phyloP scores from a whole-genome alignment of 2,329 filamentous ascomycete species.

The Cordyceps javanica region DNA sequence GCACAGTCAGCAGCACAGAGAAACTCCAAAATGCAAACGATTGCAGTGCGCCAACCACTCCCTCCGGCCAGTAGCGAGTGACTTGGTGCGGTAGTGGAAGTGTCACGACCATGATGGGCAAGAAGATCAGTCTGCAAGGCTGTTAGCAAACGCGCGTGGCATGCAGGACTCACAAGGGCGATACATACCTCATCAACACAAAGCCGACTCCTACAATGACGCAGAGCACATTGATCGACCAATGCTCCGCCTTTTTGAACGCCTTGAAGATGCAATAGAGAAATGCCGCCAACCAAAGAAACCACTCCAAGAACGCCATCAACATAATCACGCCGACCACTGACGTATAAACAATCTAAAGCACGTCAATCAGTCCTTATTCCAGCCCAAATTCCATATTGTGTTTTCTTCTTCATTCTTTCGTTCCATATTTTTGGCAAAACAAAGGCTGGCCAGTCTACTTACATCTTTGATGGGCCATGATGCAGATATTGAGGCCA shows the following conservation, averaged over 20 bases:
- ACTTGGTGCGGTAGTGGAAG: slow-evolving; percentile 72
- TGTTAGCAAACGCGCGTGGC: slow-evolving; percentile 12
- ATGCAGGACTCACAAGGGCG: background rate
- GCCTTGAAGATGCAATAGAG: slow-evolving; percentile 86
- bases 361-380: slow-evolving; percentile 15
- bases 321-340: slow-evolving; percentile 78
- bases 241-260: slow-evolving; percentile 82
- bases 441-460: too few relatives aligned
- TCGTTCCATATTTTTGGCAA: too few relatives aligned
- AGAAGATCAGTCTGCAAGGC: slow-evolving; percentile 64
- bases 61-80: slow-evolving; percentile 62
- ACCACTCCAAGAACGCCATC: slow-evolving; percentile 84
- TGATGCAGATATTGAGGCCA: background rate
- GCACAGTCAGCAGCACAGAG: slow-evolving; percentile 73
- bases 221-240: slow-evolving; percentile 74
- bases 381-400: background rate
- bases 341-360: slow-evolving; percentile 74
- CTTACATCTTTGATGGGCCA: slow-evolving; percentile 46
- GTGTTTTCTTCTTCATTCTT: background rate
- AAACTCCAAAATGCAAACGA: slow-evolving; percentile 98
- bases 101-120: slow-evolving; percentile 92
- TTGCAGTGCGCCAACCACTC: slow-evolving; percentile 68
- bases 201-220: slow-evolving; percentile 70
- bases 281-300: slow-evolving; percentile 91
- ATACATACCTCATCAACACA: slow-evolving; percentile 61